Evolutionary conservation across 805 yeast genomes (phyloP).

Genomic region (Ogataea thermomethanolica): DNA sequence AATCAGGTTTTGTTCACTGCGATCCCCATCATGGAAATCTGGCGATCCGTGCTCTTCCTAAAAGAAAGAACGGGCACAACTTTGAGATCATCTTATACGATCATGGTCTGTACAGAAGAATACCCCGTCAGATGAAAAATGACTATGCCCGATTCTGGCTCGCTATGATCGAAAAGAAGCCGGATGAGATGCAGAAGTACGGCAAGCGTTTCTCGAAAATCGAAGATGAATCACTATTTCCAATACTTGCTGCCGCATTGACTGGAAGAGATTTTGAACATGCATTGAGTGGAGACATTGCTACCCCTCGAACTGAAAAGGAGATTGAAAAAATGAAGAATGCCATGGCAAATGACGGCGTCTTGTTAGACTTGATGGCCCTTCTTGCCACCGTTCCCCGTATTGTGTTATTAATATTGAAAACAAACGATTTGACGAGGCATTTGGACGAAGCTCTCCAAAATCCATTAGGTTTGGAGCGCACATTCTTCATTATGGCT

Average conservation of each 20-base stretch:
- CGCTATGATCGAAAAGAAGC: slow-evolving; percentile 71
- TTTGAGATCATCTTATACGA: slow-evolving; percentile 92
- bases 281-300: slow-evolving; percentile 63
- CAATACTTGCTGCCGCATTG: slow-evolving; percentile 85
- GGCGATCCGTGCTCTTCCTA: slow-evolving; percentile 59
- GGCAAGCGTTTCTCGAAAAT: slow-evolving; percentile 80
- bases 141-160: slow-evolving; percentile 93
- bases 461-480: slow-evolving; percentile 80
- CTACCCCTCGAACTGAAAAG: slow-evolving; percentile 47
- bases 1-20: slow-evolving; percentile 90
- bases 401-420: slow-evolving; percentile 78
- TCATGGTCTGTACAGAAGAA: slow-evolving; percentile 89
- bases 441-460: slow-evolving; percentile 80
- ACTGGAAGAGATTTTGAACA: slow-evolving; percentile 88
- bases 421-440: slow-evolving; percentile 92
- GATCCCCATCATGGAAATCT: slow-evolving; percentile 98
- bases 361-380: slow-evolving; percentile 73
- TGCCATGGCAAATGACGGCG: slow-evolving; percentile 57
- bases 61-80: slow-evolving; percentile 47
- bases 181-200: slow-evolving; percentile 61
- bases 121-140: slow-evolving; percentile 70
- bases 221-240: slow-evolving; percentile 72
- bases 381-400: slow-evolving; percentile 79
- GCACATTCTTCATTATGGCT: slow-evolving; percentile 87
- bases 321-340: slow-evolving; percentile 70